Base-by-base conservation (phyloP, 2,329 filamentous ascomycete species). In the Paracoccidioides lutzii region DNA sequence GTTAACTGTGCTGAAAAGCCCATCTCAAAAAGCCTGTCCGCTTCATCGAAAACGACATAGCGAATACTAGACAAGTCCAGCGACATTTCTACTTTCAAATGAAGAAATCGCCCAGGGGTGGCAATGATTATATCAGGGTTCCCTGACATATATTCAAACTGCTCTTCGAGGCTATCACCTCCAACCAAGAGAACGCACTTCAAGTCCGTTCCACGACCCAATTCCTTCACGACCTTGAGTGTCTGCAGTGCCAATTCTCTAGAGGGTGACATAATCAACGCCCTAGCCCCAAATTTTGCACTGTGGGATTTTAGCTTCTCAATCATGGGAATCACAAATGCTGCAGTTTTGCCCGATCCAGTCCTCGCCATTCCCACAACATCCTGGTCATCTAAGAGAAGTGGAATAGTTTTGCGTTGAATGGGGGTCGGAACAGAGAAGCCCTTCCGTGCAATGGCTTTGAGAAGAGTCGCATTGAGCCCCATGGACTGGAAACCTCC, bases 351-450 rank as follows among this genome's bases (percentile, higher is more conserved):
- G 75, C 93, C 93, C 22, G 90, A 97, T 68, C 93, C 93, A n/a
- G 94, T 98, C 62, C 94, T 81, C 6, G 93, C 93, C 93, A 98
- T 98, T 62, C 90, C 94, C 30, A 98, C 91, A n/a, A 97, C 88
- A 78, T 98, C 93, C 72, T 90, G 88, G 54, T 86, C 82, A 59
- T 94, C 87, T 63, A 97, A 77, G 55, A 98, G 83, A 55, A 97
- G 77, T 3, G 93, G 94, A 50, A 98, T 95, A 1, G 93, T 88
- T 73, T 97, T 97, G 63, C 93, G 83, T 75, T 98, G 93, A 71
- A 98, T 98, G 0, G 93, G 93, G 0, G 93, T 98, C 3, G 94
- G 94, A 2, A 97, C 88, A 0, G 87, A 89, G 72, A 96, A 98
- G 14, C 93, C 94, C 73, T 97, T 98, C 64, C 88, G 81, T 10